Percentiles rank a stretch among this genome's conserved stretches.
Conservation (phyloP, 2,329 filamentous ascomycete species). For the Aaosphaeria arxii region DNA sequence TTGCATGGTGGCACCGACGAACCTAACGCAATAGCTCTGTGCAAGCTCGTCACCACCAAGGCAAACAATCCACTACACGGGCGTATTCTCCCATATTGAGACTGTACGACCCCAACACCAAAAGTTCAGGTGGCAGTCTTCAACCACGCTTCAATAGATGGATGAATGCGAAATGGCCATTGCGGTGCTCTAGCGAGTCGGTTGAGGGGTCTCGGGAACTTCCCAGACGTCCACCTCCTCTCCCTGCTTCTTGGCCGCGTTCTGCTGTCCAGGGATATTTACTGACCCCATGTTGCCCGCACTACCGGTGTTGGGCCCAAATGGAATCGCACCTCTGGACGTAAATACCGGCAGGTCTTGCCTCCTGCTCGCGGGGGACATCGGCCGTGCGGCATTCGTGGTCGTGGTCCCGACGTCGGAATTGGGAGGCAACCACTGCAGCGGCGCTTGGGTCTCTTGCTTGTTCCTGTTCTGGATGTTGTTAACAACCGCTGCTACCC, state of each 20-base stretch:
- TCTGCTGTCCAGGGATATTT: neutral
- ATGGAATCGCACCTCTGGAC: slow-evolving; percentile 36
- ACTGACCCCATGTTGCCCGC: neutral
- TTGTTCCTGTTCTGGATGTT: neutral
- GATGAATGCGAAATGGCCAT: too few relatives aligned
- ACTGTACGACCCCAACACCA: too few relatives aligned
- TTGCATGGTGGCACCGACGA: too few relatives aligned
- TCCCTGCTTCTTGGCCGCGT: slow-evolving; percentile 2
- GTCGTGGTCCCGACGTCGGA: slow-evolving; percentile 16
- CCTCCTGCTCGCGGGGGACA: slow-evolving; percentile 38
- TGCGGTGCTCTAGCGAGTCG: too few relatives aligned
- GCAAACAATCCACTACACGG: too few relatives aligned
- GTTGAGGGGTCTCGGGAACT: slow-evolving; percentile 42
- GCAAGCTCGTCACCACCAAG: too few relatives aligned
- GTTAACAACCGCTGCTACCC: too few relatives aligned
- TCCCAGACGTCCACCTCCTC: slow-evolving; percentile 40
- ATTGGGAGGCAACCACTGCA: slow-evolving; percentile 35
- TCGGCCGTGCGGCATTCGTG: neutral
- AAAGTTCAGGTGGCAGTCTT: too few relatives aligned
- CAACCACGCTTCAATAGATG: too few relatives aligned
- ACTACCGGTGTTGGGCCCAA: slow-evolving; percentile 28
- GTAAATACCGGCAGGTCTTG: slow-evolving; percentile 48
- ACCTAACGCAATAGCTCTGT: too few relatives aligned
- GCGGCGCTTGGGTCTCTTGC: slow-evolving; percentile 12
- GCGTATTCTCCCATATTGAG: too few relatives aligned